phyloP scores from a whole-genome alignment of 1,284 basidiomycete genomes.

The Volvariella volvacea region DNA sequence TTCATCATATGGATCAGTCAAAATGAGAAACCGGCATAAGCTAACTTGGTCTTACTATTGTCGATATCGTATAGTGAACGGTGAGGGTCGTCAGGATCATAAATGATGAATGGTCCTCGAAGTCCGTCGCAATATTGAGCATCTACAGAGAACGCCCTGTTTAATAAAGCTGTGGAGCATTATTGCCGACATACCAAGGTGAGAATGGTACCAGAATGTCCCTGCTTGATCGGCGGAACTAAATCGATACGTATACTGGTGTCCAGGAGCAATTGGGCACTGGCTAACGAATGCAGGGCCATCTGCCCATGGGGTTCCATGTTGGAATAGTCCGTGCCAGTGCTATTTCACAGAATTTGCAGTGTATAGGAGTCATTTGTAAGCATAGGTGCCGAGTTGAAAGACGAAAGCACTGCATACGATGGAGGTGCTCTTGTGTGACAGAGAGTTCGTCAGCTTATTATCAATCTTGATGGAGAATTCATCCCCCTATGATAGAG shows the following conservation, averaged over 20 bases:
- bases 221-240: conserved; percentile 18
- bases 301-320: conserved; percentile 15
- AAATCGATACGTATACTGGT: conserved; percentile 23
- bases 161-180: too few species aligned
- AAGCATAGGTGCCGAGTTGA: too few species aligned
- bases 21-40: neutral
- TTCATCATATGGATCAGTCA: neutral
- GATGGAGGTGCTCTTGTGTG: conserved; percentile 19
- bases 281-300: conserved; percentile 20
- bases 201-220: conserved; percentile 37
- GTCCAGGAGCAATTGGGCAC: conserved; percentile 36
- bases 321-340: conserved; percentile 18
- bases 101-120: conserved; percentile 42
- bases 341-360: conserved; percentile 8
- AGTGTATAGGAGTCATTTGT: too few species aligned
- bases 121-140: conserved; percentile 39
- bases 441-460: conserved; percentile 16
- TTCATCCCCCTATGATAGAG: conserved; percentile 12
- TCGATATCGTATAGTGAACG: conserved; percentile 30
- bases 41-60: conserved; percentile 27
- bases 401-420: conserved; percentile 10
- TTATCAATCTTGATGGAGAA: conserved; percentile 20
- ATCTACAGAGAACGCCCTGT: too few species aligned
- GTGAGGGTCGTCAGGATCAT: conserved; percentile 39
- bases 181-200: conserved; percentile 25